Evolutionary conservation across 2,329 filamentous ascomycete genomes (phyloP).

Genomic region (Aspergillus versicolor): DNA sequence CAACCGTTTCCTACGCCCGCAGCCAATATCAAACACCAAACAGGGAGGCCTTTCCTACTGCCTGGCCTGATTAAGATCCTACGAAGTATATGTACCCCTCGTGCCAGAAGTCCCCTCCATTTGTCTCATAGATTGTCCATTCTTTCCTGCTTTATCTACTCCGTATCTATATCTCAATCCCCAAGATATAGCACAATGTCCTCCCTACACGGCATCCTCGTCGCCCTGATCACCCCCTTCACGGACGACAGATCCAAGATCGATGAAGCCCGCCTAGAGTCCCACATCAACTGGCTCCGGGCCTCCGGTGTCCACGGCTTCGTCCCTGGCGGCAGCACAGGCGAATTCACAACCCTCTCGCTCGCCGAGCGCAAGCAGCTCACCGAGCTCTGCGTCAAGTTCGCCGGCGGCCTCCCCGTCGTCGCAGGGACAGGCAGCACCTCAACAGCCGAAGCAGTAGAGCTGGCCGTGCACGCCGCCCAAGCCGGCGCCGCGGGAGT

Average conservation of each 20-base stretch:
- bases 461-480: conserved; percentile 43
- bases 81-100: no score
- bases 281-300: conserved; percentile 49
- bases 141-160: no score
- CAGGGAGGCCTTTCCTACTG: no score
- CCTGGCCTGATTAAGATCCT: no score
- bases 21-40: no score
- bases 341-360: conserved; percentile 50
- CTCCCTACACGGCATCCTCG: conserved; percentile 43
- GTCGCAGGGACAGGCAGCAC: conserved; percentile 41
- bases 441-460: conserved; percentile 42
- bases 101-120: no score
- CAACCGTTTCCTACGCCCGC: no score
- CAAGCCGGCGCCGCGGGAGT: conserved; percentile 43
- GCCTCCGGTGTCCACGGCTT: conserved; percentile 50
- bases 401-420: conserved; percentile 28
- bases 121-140: no score
- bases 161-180: background rate
- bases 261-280: conserved; percentile 40
- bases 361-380: conserved; percentile 48
- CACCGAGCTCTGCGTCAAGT: conserved; percentile 34
- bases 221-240: conserved; percentile 52
- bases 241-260: conserved; percentile 44
- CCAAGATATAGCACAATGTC: conserved; percentile 10
- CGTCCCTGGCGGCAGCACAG: conserved; percentile 52